Evolutionary conservation across 140 eudicot genomes (phyloP), one percentile per base, ranked within the genome.

Genomic region (Oenanthe javanica): DNA sequence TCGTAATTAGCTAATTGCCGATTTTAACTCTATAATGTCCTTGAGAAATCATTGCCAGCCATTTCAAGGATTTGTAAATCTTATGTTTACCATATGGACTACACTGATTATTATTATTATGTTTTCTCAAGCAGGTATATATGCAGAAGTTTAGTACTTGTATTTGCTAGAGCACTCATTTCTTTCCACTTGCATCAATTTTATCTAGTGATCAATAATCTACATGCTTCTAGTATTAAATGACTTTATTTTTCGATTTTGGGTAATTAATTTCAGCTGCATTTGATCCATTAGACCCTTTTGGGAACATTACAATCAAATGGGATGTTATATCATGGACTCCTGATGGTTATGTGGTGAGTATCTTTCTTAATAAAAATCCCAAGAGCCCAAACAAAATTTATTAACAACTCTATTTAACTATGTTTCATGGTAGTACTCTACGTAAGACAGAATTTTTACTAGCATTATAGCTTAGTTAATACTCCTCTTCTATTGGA

Each of bases 321-420:
- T 91, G 96, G 96, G 96, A 91, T 78, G 91, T 91, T 11, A 79
- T 89, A 66, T 91, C 93, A 63, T 91, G 96, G 96, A 91, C 96
- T 5, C 86, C 93, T 5, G 97, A 91, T 81, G 98, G 97, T 75
- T 93, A 93, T 70, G 95, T 93, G 89, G 98, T 93, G 64, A 89
- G 96, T 86, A 77, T 77, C 79, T 69, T 61, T 8, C 0, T 0
- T 8, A 61, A n/a, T 2, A 15, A 54, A 16, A 4, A 14, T 52
- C 40, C 40, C 1, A 6, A 52, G 12, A 14, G 13, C 59, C 19
- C 4, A 52, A 52, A 52, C 13, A 52, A 15, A 2, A 49, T 36
- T 15, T 54, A 16, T 5, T 7, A 2, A 54, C n/a, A 54, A 54
- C 23, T 54, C n/a, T 4, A 1, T 54, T 54, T 54, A 21, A 54